A percentile compares a stretch with the other conserved stretches of the same genome.
These are phyloP conservation scores for Ananas comosus DNA, from an alignment of 176 grass and related monocot species.

Conservation along the genomic window DNA sequence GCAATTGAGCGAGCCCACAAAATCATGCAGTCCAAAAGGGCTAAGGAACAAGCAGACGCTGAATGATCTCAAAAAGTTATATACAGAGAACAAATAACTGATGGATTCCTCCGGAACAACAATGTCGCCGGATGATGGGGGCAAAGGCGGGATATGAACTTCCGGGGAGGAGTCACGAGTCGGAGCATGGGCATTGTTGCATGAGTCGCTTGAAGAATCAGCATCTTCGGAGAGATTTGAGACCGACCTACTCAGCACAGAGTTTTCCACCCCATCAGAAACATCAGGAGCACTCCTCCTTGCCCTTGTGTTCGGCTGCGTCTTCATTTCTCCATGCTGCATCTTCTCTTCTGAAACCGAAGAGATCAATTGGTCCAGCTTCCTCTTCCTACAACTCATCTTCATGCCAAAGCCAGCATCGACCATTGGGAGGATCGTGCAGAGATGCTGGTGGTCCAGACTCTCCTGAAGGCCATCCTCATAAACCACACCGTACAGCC, in stretches of 20 bases:
- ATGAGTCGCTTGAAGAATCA: conserved; percentile 70
- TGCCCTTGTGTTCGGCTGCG: conserved; percentile 5
- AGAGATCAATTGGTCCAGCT: conserved; percentile 60
- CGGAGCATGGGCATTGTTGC: conserved; percentile 37
- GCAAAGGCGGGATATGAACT: conserved; percentile 40
- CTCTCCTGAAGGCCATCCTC: conserved; percentile 46
- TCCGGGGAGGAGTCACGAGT: conserved; percentile 21
- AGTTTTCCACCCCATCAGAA: conserved; percentile 19
- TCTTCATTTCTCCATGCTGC: conserved; percentile 21
- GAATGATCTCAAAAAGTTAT: conserved; percentile 85
- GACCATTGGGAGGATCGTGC: conserved; percentile 24
- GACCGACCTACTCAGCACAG: conserved; percentile 22
- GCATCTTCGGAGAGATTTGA: conserved; percentile 61
- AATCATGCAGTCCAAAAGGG: conserved; percentile 79
- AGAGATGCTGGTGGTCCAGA: conserved; percentile 33
- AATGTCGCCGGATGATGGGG: conserved; percentile 65
- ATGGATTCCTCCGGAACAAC: conserved; percentile 64
- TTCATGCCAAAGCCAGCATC: conserved; percentile 53
- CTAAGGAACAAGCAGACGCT: conserved; percentile 74
- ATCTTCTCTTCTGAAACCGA: conserved; percentile 25
- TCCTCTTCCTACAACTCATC: conserved; percentile 80
- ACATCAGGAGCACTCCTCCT: conserved; percentile 33
- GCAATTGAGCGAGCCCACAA: conserved; percentile 76
- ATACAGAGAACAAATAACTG: conserved; percentile 72
- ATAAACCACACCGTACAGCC: conserved; percentile 24